Base-by-base conservation (phyloP, 345 rosid species). In the Cochlearia excelsa region DNA sequence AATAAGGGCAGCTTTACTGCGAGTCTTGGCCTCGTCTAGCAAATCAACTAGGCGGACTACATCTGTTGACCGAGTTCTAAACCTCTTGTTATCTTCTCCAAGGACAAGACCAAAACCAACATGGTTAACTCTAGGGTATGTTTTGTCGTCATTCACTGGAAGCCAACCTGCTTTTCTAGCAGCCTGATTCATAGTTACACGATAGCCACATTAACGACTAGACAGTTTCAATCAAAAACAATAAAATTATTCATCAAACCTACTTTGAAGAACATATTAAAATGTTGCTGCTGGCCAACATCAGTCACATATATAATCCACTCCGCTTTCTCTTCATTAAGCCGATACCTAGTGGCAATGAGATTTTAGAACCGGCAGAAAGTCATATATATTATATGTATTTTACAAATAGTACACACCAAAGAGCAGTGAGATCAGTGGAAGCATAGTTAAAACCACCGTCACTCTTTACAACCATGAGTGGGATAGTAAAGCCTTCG, bases 221-320 rank as follows among this genome's bases (percentile, higher is more conserved):
- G 5, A 49, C 51, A 64, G 54, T 50, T 8, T 39, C 6, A 59
- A 61, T n/a, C 6, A 59, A 61, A 9, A 9, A 49, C 39, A 16
- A 28, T 4, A 23, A 35, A 42, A 26, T 1, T 44, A 61, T 41
- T 46, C 57, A 72, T 48, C 40, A 37, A 59, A 71, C 90, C 46
- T 74, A 89, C 99, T 70, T 82, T 85, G 80, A 93, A 93, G 35
- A 87, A 56, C 97, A 89, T 93, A 54, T 84, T 84, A 64, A 89
- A 93, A 68, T 93, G 99, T 63, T 82, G 87, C 67, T 88, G 88
- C 80, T 93, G 99, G 67, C 97, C 99, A 59, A 85, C 94, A 83
- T 93, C 99, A 30, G 99, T 93, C 48, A 93, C 87, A 71, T 93
- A 93, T 51, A 87, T 82, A 51, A 93, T 89, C 99, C 97, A 89